Percentiles rank a stretch among this genome's conserved stretches.
Evolutionary conservation across 306 rosid species (phyloP).

Genomic region (Corylus heterophylla): DNA sequence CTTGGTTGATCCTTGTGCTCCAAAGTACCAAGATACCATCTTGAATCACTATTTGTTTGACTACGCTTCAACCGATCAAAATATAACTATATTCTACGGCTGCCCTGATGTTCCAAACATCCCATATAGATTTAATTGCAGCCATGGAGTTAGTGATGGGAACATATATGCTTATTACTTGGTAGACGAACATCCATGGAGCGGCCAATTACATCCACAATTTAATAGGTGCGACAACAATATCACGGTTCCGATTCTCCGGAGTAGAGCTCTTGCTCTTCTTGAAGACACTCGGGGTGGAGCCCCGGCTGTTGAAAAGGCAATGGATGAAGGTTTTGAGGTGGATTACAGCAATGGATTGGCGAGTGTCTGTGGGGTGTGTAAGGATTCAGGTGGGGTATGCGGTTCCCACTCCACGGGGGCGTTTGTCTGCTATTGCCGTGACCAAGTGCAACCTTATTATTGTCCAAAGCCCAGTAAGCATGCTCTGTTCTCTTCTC

Average conservation of each 20-base stretch:
- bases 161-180: neutral
- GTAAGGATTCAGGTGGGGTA: constrained; percentile 2
- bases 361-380: neutral
- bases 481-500: too few relatives aligned
- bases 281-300: neutral
- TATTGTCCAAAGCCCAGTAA: too few relatives aligned
- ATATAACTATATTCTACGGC: constrained; percentile 28
- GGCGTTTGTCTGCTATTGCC: neutral
- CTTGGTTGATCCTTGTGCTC: constrained; percentile 25
- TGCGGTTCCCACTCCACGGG: neutral
- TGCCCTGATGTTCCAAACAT: neutral
- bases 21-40: too few relatives aligned
- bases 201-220: too few relatives aligned
- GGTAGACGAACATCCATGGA: too few relatives aligned
- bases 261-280: too few relatives aligned
- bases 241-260: neutral
- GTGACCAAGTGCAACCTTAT: neutral
- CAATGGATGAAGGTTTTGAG: neutral
- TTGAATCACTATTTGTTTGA: constrained; percentile 30
- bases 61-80: constrained; percentile 19
- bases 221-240: too few relatives aligned
- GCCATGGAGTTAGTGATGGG: neutral
- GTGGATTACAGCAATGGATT: neutral
- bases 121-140: constrained; percentile 5
- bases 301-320: neutral